Evolutionary conservation across 768 basidiomycete species (phyloP).

Genomic region (Boletus insuetus): DNA sequence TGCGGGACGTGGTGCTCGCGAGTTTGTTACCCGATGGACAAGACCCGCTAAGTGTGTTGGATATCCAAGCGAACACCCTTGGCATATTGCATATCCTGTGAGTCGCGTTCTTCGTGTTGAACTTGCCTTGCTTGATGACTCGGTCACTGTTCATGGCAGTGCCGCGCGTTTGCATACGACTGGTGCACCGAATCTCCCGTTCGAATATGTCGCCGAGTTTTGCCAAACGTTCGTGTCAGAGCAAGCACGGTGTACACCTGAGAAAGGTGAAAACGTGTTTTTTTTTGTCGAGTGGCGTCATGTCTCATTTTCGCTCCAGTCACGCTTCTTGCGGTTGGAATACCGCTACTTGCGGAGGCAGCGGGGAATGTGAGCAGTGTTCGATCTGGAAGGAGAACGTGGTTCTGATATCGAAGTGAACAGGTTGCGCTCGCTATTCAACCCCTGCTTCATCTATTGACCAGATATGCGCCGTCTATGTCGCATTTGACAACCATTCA

Average conservation of each 20-base stretch:
- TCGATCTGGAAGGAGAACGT: not conserved
- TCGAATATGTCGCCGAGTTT: conserved; percentile 50
- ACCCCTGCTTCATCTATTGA: conserved; percentile 58
- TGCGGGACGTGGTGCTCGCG: conserved; percentile 54
- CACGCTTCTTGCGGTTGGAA: conserved; percentile 61
- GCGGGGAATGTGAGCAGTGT: conserved; percentile 50
- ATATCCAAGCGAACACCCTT: conserved; percentile 55
- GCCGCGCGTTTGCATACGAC: conserved; percentile 53
- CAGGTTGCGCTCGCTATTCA: conserved; percentile 48
- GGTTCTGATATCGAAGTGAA: conserved; percentile 20
- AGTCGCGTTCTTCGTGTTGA: conserved; percentile 25
- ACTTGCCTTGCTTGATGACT: not conserved
- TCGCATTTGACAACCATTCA: conserved; percentile 71
- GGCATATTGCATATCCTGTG: conserved; percentile 73
- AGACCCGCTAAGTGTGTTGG: conserved; percentile 64
- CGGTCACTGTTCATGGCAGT: conserved; percentile 31
- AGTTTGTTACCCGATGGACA: conserved; percentile 54
- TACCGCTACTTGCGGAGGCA: conserved; percentile 47
- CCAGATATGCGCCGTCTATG: conserved; percentile 55
- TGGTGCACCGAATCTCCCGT: conserved; percentile 39
- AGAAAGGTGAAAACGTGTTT: conserved; percentile 48
- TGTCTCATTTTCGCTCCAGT: conserved; percentile 40
- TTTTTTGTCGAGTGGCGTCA: not conserved
- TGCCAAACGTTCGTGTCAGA: conserved; percentile 60
- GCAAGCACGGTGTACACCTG: conserved; percentile 64